Evolutionary conservation across 352 stramenopile genomes (phyloP).

Genomic region (Phytophthora colocasiae): DNA sequence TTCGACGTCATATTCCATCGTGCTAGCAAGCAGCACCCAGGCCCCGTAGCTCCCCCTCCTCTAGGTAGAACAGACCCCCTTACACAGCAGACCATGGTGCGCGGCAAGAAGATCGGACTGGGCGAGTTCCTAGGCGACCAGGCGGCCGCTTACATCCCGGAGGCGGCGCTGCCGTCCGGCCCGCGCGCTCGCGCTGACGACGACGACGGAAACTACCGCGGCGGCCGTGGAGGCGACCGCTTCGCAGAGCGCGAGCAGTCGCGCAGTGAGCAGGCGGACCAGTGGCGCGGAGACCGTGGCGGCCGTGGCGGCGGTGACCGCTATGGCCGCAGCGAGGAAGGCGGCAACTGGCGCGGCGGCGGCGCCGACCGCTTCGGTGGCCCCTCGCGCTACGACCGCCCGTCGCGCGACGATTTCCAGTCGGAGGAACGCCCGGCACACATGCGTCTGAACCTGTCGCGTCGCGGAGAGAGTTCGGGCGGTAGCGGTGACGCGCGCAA

Average conservation of each 20-base stretch:
- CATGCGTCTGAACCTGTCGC: slow-evolving; percentile 80
- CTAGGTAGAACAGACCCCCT: not conserved
- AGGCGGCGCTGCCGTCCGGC: slow-evolving; percentile 64
- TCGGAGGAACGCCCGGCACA: slow-evolving; percentile 73
- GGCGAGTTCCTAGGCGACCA: slow-evolving; percentile 80
- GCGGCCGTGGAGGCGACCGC: slow-evolving; percentile 50
- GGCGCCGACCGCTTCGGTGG: slow-evolving; percentile 36
- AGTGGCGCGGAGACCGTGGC: slow-evolving; percentile 58
- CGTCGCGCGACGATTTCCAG: slow-evolving; percentile 59
- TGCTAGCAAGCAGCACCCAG: not conserved
- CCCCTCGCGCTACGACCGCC: slow-evolving; percentile 75
- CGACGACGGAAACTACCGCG: slow-evolving; percentile 59
- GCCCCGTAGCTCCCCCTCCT: not conserved
- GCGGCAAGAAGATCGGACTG: slow-evolving; percentile 75
- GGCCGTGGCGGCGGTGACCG: slow-evolving; percentile 31
- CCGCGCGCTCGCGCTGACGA: slow-evolving; percentile 55
- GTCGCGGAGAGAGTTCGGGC: slow-evolving; percentile 42
- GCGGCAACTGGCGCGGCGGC: slow-evolving; percentile 46
- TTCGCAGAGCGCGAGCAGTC: slow-evolving; percentile 52
- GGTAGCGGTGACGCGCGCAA: slow-evolving; percentile 35
- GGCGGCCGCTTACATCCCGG: slow-evolving; percentile 62
- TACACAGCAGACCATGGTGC: slow-evolving; percentile 46
- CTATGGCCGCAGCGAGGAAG: slow-evolving; percentile 35
- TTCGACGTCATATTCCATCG: slow-evolving; percentile 21
- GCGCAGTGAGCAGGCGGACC: slow-evolving; percentile 57